Evolutionary conservation across 2,329 filamentous ascomycete genomes (phyloP).

Genomic region (Venturia oleaginea): DNA sequence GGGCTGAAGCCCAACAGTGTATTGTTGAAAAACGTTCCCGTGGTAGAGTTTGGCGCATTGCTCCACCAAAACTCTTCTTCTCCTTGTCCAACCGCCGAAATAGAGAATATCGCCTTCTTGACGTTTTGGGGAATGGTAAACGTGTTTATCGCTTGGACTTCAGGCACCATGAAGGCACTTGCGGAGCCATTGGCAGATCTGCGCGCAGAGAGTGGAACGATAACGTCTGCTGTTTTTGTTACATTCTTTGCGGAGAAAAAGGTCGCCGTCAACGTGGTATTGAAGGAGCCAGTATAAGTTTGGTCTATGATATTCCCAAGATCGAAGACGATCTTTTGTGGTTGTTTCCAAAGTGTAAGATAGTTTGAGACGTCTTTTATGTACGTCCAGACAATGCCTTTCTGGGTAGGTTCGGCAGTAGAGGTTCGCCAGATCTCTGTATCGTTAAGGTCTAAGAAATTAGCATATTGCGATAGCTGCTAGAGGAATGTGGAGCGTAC

Average conservation of each 20-base stretch:
- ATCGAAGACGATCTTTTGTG: conserved; percentile 72
- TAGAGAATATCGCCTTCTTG: conserved; percentile 62
- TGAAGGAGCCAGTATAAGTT: conserved; percentile 63
- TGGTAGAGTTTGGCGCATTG: conserved; percentile 59
- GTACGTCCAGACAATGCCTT: conserved; percentile 67
- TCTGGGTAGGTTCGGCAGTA: conserved; percentile 64
- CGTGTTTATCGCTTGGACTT: conserved; percentile 42
- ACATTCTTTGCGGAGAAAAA: conserved; percentile 43
- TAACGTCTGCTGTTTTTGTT: conserved; percentile 5
- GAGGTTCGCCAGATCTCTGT: conserved; percentile 76
- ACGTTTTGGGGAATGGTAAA: conserved; percentile 58
- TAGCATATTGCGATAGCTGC: conserved; percentile 35
- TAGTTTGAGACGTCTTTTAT: conserved; percentile 72
- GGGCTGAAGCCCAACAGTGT: conserved; percentile 58
- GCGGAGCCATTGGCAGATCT: conserved; percentile 33
- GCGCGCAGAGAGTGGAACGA: conserved; percentile 5
- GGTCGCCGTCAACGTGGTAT: conserved; percentile 64
- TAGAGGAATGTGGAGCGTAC: neutral
- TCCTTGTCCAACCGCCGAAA: conserved; percentile 67
- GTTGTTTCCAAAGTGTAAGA: conserved; percentile 55
- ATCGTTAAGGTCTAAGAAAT: conserved; percentile 66
- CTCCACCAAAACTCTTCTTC: conserved; percentile 81
- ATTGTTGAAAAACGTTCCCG: conserved; percentile 41
- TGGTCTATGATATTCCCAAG: conserved; percentile 63
- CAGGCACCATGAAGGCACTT: conserved; percentile 55